These are phyloP conservation scores for Ambrosiella cleistominuta DNA, from an alignment of 2,329 filamentous ascomycete genomes.

Conservation along the genomic window DNA sequence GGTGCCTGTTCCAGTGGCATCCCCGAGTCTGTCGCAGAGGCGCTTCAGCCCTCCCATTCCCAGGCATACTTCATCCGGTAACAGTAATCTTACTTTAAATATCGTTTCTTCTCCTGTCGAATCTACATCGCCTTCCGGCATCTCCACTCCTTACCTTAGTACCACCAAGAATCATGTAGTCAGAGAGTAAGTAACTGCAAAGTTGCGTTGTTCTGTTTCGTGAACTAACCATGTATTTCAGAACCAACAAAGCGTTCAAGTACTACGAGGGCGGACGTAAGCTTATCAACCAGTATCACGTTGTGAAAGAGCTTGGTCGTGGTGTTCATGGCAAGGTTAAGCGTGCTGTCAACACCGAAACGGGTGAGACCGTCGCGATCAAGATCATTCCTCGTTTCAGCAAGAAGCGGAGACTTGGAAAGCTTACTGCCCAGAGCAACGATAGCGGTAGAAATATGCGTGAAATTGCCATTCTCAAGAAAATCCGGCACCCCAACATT, in stretches of 20 bases:
- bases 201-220: background rate
- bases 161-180: conserved; percentile 56
- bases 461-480: conserved; percentile 96
- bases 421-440: conserved; percentile 47
- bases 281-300: conserved; percentile 93
- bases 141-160: conserved; percentile 44
- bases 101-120: conserved; percentile 33
- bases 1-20: conserved; percentile 1
- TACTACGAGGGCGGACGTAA: conserved; percentile 83
- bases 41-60: conserved; percentile 8
- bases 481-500: conserved; percentile 93
- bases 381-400: conserved; percentile 97
- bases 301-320: conserved; percentile 87
- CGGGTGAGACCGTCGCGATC: conserved; percentile 71
- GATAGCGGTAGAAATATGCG: conserved; percentile 61
- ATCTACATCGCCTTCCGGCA: conserved; percentile 31
- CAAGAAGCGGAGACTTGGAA: conserved; percentile 80
- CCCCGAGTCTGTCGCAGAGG: conserved; percentile 6
- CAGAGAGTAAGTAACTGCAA: conserved; percentile 46
- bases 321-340: conserved; percentile 98
- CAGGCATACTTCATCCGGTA: conserved; percentile 3
- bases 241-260: conserved; percentile 76
- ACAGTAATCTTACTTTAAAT: background rate
- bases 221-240: conserved; percentile 18
- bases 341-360: conserved; percentile 64